Base-by-base conservation (phyloP, 2,329 filamentous ascomycete species). In the Pseudogymnoascus pannorum region DNA sequence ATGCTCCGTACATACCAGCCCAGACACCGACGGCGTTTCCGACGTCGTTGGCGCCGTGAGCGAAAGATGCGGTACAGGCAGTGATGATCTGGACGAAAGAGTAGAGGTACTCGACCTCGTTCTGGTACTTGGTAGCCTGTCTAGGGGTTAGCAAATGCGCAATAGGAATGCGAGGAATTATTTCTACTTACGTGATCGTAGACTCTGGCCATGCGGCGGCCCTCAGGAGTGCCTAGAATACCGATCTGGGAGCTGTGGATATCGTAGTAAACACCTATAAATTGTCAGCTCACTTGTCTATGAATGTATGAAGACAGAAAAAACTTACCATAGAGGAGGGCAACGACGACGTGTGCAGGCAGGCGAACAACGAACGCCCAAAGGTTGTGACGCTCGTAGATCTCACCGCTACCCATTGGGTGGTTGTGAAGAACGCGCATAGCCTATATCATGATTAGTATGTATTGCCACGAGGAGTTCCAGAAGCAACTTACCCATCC, bases 231-330 rank as follows among this genome's bases (percentile, higher is more conserved):
- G 20, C 88, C 88, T 11, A 78, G 71, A 48, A 90, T 81, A 70
- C 89, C 89, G 59, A 79, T 78, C 77, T 92, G 89, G 4, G 87
- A 87, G 57, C 83, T 81, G 79, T 92, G 89, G 69, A 92, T 93
- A 68, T 93, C 89, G 76, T 92, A 93, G 80, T 92, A 79, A 24
- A 87, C 72, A 73, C 90, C n/a, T n/a, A n/a, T n/a, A n/a, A n/a
- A n/a, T n/a, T n/a, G n/a, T n/a, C n/a, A n/a, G n/a, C n/a, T n/a
- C n/a, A n/a, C n/a, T n/a, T n/a, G n/a, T n/a, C n/a, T n/a, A n/a
- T n/a, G n/a, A n/a, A n/a, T n/a, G n/a, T n/a, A n/a, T n/a, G n/a
- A n/a, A n/a, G n/a, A n/a, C n/a, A n/a, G n/a, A n/a, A n/a, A n/a
- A n/a, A n/a, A n/a, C n/a, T n/a, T n/a, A n/a, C n/a, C 90, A 72